These are phyloP conservation scores for Cryptococcus jaspeensis DNA, from an alignment of 1,284 basidiomycete species.

Conservation along the genomic window DNA sequence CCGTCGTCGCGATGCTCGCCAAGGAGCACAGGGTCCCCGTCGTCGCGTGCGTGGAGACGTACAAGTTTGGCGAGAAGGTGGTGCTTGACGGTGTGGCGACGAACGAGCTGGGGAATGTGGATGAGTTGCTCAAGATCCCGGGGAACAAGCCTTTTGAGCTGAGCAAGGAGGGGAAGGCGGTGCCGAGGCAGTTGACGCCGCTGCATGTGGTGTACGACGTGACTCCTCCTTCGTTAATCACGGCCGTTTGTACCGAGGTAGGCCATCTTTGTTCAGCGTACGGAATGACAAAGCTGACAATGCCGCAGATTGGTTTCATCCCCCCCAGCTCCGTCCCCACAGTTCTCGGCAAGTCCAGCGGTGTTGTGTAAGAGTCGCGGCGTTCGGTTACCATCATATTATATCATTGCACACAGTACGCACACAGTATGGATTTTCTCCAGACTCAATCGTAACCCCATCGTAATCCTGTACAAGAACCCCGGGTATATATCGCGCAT, in stretches of 20 bases:
- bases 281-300: not conserved
- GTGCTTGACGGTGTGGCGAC: conserved; percentile 92
- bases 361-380: conserved; percentile 18
- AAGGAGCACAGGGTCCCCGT: conserved; percentile 87
- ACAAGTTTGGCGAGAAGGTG: conserved; percentile 94
- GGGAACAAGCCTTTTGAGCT: conserved; percentile 13
- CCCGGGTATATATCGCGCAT: not conserved
- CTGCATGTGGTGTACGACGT: conserved; percentile 87
- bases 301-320: conserved; percentile 63
- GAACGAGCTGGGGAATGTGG: conserved; percentile 79
- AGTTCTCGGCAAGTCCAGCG: conserved; percentile 47
- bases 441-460: not conserved
- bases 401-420: not conserved
- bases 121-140: conserved; percentile 26
- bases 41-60: conserved; percentile 96
- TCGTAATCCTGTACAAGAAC: not conserved
- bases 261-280: conserved; percentile 6
- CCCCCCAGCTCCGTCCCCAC: conserved; percentile 65
- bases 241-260: conserved; percentile 94
- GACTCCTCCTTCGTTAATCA: conserved; percentile 83
- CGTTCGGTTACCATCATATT: not conserved
- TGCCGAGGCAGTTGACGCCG: conserved; percentile 59
- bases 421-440: conserved; percentile 4
- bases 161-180: conserved; percentile 29
- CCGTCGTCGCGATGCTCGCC: conserved; percentile 93